Base-by-base conservation (phyloP, 352 stramenopile species). In the Globisporangium barbulae region DNA sequence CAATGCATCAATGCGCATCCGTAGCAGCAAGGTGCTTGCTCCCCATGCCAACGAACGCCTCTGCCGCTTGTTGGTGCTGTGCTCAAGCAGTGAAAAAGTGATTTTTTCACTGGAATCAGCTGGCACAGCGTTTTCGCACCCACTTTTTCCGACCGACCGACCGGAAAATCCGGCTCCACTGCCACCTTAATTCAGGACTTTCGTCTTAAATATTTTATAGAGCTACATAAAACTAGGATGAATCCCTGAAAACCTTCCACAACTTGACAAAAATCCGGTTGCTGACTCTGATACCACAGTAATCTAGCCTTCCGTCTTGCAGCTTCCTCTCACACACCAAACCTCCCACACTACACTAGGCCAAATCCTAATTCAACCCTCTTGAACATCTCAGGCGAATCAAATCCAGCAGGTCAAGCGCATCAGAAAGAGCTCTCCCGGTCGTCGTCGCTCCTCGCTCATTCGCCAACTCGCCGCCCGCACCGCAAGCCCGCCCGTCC, bases 331-430 rank as follows among this genome's bases (percentile, higher is more conserved):
- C 47, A 22, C 7, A 33, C 47, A 17, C 35, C 8, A 15, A 5
- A 5, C 13, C 10, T 3, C 3, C 35, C 35, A 41, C 35, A 41
- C 35, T 41, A 41, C 8, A 15, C 35, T 41, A 41, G 35, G 8
- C 35, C 31, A 9, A 37, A 37, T 41, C 35, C 35, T 41, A 13
- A 5, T 41, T 9, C 33, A 39, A 39, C 33, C 5, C 33, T 39
- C 13, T 41, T 41, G 45, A 53, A 53, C 33, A 53, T 53, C 15
- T 53, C 22, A 53, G 47, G 22, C 47, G 12, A 53, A 53, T 53
- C 47, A 53, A 53, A 54, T 54, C 48, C 48, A 54, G 48, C 45
- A 39, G 33, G 8, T 39, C 33, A 39, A 9, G 9, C 17, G n/a
- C 47, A 54, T 30, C 48, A 5, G n/a, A 53, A 53, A 54, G 48